These are phyloP conservation scores for Helotiales sp. DNA, from an alignment of 2,329 filamentous ascomycete genomes.

Conservation along the genomic window DNA sequence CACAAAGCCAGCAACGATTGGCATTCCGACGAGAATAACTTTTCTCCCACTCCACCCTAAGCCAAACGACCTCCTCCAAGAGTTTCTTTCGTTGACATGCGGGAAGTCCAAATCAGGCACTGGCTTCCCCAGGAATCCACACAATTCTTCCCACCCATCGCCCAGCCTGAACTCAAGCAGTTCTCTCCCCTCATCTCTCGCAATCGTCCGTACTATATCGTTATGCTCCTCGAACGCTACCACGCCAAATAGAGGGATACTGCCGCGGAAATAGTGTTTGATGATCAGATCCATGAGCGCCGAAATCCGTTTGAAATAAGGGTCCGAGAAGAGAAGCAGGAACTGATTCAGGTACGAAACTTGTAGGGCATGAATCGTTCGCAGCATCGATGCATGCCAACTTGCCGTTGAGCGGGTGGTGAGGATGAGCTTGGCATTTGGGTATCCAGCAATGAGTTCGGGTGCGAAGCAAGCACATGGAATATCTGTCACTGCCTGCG, in stretches of 20 bases:
- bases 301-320: background rate
- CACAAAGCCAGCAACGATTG: background rate
- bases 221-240: conserved; percentile 11
- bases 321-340: background rate
- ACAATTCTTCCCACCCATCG: conserved; percentile 52
- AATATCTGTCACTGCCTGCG: conserved; percentile 41
- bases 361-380: conserved; percentile 5
- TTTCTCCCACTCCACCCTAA: background rate
- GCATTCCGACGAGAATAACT: background rate
- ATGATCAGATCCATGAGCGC: conserved; percentile 5
- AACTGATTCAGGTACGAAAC: background rate
- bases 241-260: background rate
- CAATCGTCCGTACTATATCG: conserved; percentile 36
- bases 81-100: conserved; percentile 15
- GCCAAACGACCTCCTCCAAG: conserved; percentile 12
- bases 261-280: conserved; percentile 4
- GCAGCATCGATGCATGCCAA: conserved; percentile 31
- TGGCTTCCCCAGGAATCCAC: conserved; percentile 48
- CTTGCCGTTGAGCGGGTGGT: conserved; percentile 39
- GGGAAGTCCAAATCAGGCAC: conserved; percentile 14
- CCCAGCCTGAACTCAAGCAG: conserved; percentile 50
- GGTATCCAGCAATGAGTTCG: conserved; percentile 46
- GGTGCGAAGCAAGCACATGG: conserved; percentile 44
- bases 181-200: conserved; percentile 43
- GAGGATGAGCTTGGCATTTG: conserved; percentile 46